Conservation (phyloP, 768 basidiomycete species). For the Rhodotorula babjevae region DNA sequence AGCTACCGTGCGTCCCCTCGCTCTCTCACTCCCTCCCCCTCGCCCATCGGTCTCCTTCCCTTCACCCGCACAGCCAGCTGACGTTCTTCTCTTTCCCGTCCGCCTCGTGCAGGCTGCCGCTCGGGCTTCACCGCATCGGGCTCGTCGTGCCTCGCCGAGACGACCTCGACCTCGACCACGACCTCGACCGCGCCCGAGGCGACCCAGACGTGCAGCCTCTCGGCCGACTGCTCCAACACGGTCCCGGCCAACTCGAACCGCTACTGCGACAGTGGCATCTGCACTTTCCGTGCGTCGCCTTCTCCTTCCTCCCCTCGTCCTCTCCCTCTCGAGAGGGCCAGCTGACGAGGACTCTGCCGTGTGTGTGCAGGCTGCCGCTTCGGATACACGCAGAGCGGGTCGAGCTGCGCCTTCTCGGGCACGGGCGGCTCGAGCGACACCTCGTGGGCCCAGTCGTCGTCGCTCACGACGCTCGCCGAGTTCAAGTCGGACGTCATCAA, state of each 20-base stretch:
- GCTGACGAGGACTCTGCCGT: too few relatives aligned
- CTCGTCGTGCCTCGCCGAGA: background rate
- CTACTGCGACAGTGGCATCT: background rate
- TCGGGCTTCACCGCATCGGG: background rate
- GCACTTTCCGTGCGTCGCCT: background rate
- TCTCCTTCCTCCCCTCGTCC: background rate
- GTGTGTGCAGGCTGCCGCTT: background rate
- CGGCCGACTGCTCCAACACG: background rate
- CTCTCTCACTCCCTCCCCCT: background rate
- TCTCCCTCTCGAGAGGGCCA: background rate
- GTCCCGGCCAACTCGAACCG: background rate
- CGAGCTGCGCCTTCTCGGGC: background rate
- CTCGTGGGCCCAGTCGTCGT: constrained; percentile 8
- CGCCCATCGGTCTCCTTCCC: too few relatives aligned
- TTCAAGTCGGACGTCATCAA: constrained; percentile 24
- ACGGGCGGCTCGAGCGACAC: background rate
- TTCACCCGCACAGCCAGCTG: too few relatives aligned
- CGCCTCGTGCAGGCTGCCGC: background rate
- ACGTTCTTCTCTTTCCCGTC: too few relatives aligned
- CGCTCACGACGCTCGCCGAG: constrained; percentile 16
- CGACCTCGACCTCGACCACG: background rate
- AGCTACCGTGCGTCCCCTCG: too few relatives aligned
- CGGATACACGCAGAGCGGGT: background rate
- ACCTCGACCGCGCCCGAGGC: background rate
- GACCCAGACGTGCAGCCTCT: background rate